phyloP scores from a whole-genome alignment of 257 asterid genomes.

The Jasminum sambac region DNA sequence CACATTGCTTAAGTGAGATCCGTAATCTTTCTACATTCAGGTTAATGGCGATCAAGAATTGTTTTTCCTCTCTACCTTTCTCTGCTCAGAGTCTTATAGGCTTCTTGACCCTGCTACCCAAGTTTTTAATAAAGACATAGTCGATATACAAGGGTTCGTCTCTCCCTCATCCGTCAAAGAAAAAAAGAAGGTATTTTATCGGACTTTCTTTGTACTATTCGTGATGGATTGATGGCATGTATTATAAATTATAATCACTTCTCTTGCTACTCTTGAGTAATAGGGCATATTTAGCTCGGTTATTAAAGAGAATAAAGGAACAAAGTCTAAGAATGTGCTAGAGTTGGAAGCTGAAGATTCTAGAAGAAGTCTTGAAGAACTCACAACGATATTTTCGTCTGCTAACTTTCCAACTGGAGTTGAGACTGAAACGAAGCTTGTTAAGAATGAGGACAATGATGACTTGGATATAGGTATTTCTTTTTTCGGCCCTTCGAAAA shows the following conservation, averaged over 20 bases:
- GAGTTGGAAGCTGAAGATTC: slow-evolving; percentile 53
- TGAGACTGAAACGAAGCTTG: slow-evolving; percentile 44
- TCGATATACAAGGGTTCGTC: slow-evolving; percentile 42
- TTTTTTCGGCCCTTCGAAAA: background rate
- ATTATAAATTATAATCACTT: background rate
- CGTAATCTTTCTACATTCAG: slow-evolving; percentile 39
- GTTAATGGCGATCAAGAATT: slow-evolving; percentile 76
- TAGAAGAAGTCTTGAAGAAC: slow-evolving; percentile 52
- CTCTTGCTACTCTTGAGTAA: slow-evolving; percentile 16
- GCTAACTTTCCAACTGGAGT: slow-evolving; percentile 53
- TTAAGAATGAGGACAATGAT: slow-evolving; percentile 39
- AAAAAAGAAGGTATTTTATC: slow-evolving; percentile 71
- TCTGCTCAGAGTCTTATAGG: slow-evolving; percentile 68
- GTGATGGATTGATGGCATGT: background rate
- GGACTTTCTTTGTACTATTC: slow-evolving; percentile 2
- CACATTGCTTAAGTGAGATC: slow-evolving; percentile 20
- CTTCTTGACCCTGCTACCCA: slow-evolving; percentile 55
- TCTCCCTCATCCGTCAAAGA: slow-evolving; percentile 51
- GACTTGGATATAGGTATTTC: slow-evolving; percentile 75
- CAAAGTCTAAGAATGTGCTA: slow-evolving; percentile 47
- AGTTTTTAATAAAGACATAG: slow-evolving; percentile 52
- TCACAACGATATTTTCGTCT: slow-evolving; percentile 54
- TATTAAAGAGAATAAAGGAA: slow-evolving; percentile 62
- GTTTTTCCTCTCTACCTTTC: slow-evolving; percentile 64
- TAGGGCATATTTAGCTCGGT: slow-evolving; percentile 78